These are phyloP conservation scores for Medicago lupulina DNA, from an alignment of 306 rosid species.

Conservation along the genomic window DNA sequence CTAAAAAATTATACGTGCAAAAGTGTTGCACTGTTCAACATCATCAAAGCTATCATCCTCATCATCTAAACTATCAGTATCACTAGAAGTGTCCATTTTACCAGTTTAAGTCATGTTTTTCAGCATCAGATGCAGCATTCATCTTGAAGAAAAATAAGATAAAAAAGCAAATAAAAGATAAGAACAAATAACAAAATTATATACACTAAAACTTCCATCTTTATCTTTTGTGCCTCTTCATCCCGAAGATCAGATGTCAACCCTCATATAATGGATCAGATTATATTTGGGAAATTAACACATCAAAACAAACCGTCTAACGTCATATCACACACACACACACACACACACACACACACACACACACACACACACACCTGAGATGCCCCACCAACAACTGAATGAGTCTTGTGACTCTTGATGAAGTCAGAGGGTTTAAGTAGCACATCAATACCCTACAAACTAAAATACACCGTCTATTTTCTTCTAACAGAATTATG, in stretches of 20 bases:
- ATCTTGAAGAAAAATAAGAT: conserved; percentile 20
- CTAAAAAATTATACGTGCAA: conserved; percentile 17
- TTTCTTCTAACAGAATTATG: conserved; percentile 16
- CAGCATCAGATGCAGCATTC: conserved; percentile 12
- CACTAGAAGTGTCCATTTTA: conserved; percentile 38
- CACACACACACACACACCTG: neutral
- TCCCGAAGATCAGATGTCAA: conserved; percentile 51
- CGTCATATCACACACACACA: neutral
- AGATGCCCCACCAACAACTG: neutral
- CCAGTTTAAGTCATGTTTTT: conserved; percentile 27
- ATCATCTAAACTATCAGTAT: conserved; percentile 15
- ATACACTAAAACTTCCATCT: conserved; percentile 45
- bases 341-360: too few relatives aligned
- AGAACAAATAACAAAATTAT: neutral
- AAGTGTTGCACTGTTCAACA: too few relatives aligned
- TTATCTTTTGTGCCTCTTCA: conserved; percentile 46
- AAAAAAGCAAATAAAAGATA: conserved; percentile 23
- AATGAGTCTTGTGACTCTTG: conserved; percentile 10
- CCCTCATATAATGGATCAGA: neutral
- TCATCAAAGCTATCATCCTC: too few relatives aligned
- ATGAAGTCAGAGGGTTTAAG: conserved; percentile 19
- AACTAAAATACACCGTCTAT: conserved; percentile 15
- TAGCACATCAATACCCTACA: neutral
- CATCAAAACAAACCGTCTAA: conserved; percentile 2
- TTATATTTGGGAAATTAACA: conserved; percentile 23